Percentiles rank a stretch among this genome's conserved stretches.
Evolutionary conservation across 2,329 filamentous ascomycete genomes (phyloP).

Genomic region (Colletotrichum eleusines): DNA sequence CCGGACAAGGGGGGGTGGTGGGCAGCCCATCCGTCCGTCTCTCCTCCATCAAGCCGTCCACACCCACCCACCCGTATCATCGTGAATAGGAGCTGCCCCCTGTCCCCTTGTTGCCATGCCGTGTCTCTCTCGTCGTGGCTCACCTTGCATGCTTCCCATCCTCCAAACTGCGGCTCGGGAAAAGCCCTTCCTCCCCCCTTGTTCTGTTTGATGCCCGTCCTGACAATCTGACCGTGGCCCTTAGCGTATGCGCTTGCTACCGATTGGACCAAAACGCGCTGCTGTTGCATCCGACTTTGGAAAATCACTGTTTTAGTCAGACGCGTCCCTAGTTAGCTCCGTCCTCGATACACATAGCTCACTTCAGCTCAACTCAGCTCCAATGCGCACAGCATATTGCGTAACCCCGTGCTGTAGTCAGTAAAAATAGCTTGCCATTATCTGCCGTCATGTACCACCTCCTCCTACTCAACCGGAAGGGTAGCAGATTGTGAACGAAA

Average conservation of each 20-base stretch:
- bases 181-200: constrained; percentile 7
- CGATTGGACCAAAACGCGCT: constrained; percentile 30
- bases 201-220: constrained; percentile 30
- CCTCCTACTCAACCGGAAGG: no score
- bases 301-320: constrained; percentile 19
- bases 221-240: constrained; percentile 32
- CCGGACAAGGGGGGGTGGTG: constrained; percentile 13
- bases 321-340: constrained; percentile 11
- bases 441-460: background rate
- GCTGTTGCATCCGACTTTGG: constrained; percentile 20
- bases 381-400: constrained; percentile 3
- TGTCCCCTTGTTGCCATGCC: constrained; percentile 28
- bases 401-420: constrained; percentile 2
- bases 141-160: constrained; percentile 2
- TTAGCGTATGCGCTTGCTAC: constrained; percentile 24
- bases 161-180: background rate
- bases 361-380: constrained; percentile 23
- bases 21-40: constrained; percentile 8
- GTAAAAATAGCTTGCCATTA: constrained; percentile 22
- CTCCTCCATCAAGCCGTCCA: constrained; percentile 17
- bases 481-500: background rate
- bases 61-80: background rate
- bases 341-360: background rate
- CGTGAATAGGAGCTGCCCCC: background rate
- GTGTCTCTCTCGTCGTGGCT: background rate